Evolutionary conservation across 345 rosid genomes (phyloP).

Genomic region (Eucalyptus curtisii): DNA sequence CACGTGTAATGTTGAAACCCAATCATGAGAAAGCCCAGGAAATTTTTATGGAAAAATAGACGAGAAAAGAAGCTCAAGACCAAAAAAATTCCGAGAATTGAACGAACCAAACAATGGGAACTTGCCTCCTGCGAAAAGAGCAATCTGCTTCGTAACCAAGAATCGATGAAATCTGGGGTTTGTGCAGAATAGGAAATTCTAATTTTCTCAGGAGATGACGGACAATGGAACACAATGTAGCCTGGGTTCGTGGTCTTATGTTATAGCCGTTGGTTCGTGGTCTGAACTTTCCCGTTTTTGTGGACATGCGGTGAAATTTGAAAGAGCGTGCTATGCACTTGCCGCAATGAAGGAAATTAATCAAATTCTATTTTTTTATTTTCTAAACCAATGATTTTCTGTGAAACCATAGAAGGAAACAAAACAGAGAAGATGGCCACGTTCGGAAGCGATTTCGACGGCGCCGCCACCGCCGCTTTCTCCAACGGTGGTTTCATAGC

Average conservation of each 20-base stretch:
- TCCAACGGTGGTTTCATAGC: neutral
- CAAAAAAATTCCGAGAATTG: too few species aligned
- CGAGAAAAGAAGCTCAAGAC: too few species aligned
- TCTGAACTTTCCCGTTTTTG: neutral
- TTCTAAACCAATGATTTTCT: neutral
- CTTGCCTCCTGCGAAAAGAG: too few species aligned
- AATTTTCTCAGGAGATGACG: too few species aligned
- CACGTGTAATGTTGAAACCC: too few species aligned
- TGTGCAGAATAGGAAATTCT: too few species aligned
- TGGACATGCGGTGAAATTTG: neutral
- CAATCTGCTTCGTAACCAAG: too few species aligned
- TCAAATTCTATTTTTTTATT: neutral
- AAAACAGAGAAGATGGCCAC: neutral
- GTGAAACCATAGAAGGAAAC: neutral
- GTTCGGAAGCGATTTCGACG: constrained; percentile 41
- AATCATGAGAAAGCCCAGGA: too few species aligned
- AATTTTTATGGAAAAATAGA: too few species aligned
- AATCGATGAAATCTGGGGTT: too few species aligned
- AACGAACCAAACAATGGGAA: too few species aligned
- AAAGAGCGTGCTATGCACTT: neutral
- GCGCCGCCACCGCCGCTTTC: constrained; percentile 36
- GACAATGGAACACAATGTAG: too few species aligned
- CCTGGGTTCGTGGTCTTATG: neutral
- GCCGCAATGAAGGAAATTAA: neutral
- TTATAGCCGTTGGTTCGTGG: neutral